These are phyloP conservation scores for Blastocystis sp. DNA, from an alignment of 352 stramenopile genomes.

Conservation along the genomic window DNA sequence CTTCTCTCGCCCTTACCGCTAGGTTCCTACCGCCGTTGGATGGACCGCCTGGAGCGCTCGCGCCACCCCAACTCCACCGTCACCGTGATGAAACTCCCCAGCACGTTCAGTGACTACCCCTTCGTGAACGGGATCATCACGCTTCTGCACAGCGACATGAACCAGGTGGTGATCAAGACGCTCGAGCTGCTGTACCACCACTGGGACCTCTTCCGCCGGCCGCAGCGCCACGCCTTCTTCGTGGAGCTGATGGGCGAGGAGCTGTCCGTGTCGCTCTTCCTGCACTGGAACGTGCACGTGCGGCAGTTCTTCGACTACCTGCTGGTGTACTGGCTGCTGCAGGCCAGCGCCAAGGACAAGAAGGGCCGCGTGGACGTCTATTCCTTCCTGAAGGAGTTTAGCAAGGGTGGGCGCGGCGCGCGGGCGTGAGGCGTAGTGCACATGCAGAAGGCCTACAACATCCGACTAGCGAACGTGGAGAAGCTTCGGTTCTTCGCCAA, in stretches of 20 bases:
- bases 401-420: not conserved
- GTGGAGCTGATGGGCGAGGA: constrained; percentile 22
- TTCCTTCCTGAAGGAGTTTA: constrained; percentile 38
- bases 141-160: constrained; percentile 65
- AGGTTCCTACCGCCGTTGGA: constrained; percentile 64
- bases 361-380: constrained; percentile 58
- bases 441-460: not conserved
- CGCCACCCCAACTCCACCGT: constrained; percentile 49
- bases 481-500: constrained; percentile 7
- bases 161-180: constrained; percentile 67
- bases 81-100: constrained; percentile 19
- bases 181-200: constrained; percentile 69
- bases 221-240: constrained; percentile 32
- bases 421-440: constrained; percentile 12
- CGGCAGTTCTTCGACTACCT: constrained; percentile 68
- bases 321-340: constrained; percentile 41
- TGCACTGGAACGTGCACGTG: constrained; percentile 67
- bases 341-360: not conserved
- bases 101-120: constrained; percentile 44
- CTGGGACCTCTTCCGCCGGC: constrained; percentile 48
- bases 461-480: not conserved
- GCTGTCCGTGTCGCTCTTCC: constrained; percentile 11
- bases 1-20: not conserved
- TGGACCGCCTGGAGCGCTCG: constrained; percentile 49
- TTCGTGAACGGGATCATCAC: constrained; percentile 49